phyloP scores from a whole-genome alignment of 2,329 filamentous ascomycete species.

The Pseudocercospora pini-densiflorae region DNA sequence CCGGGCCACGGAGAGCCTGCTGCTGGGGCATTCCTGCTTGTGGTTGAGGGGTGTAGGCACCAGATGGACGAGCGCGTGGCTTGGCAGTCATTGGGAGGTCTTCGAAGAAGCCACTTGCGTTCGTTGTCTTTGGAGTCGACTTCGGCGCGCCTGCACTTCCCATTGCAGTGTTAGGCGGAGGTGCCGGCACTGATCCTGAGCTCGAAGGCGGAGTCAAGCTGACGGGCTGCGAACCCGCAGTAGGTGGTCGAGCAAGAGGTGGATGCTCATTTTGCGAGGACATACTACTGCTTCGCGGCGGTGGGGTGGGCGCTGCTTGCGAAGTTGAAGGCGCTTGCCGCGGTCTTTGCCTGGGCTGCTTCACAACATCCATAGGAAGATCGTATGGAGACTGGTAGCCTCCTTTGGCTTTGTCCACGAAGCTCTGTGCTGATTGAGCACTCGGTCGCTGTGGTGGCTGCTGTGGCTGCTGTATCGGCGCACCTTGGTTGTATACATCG shows the following conservation, averaged over 20 bases:
- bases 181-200: conserved; percentile 37
- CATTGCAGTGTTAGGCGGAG: conserved; percentile 20
- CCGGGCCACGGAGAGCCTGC: conserved; percentile 20
- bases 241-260: conserved; percentile 13
- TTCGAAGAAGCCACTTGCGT: conserved; percentile 53
- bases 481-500: conserved; percentile 36
- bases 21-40: conserved; percentile 19
- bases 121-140: conserved; percentile 36
- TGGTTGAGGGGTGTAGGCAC: conserved; percentile 34
- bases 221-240: conserved; percentile 7
- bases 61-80: conserved; percentile 39
- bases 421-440: conserved; percentile 69
- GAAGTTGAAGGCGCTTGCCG: conserved; percentile 35
- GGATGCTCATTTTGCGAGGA: conserved; percentile 20
- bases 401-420: conserved; percentile 85
- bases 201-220: conserved; percentile 47
- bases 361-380: conserved; percentile 84
- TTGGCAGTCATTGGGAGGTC: conserved; percentile 53
- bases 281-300: conserved; percentile 63
- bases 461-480: conserved; percentile 20
- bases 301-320: conserved; percentile 50
- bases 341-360: conserved; percentile 63
- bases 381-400: conserved; percentile 96
- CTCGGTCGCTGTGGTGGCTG: conserved; percentile 51
- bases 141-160: conserved; percentile 23